These are phyloP conservation scores for Wallacemonas collosoma DNA, from an alignment of 208 protist species.

Conservation along the genomic window DNA sequence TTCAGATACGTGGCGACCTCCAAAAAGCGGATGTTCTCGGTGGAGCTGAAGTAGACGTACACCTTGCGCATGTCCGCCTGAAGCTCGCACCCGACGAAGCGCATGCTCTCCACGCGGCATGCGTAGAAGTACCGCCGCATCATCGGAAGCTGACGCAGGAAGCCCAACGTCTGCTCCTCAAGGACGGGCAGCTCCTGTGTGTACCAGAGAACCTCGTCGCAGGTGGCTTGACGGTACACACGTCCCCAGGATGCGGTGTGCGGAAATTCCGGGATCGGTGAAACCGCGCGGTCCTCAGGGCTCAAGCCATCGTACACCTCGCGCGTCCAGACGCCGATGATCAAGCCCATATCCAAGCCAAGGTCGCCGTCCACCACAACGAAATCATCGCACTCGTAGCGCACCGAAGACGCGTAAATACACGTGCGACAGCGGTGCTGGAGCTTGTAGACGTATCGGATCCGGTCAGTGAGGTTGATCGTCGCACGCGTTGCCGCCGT, in stretches of 20 bases:
- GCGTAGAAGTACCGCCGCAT: constrained; percentile 36
- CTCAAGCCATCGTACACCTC: constrained; percentile 38
- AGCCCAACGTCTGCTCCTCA: constrained; percentile 36
- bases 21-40: constrained; percentile 52
- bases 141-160: constrained; percentile 28
- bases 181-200: constrained; percentile 24
- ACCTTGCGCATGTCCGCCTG: constrained; percentile 82
- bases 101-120: constrained; percentile 66
- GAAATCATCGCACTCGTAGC: constrained; percentile 36
- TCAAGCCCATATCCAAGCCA: constrained; percentile 71
- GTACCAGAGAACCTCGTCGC: constrained; percentile 23
- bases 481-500: constrained; percentile 6
- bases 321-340: constrained; percentile 30
- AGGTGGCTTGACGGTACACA: constrained; percentile 34
- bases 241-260: constrained; percentile 24
- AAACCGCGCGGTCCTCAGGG: constrained; percentile 16
- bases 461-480: neutral
- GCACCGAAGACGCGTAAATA: constrained; percentile 26
- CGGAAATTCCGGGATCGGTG: constrained; percentile 27
- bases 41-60: constrained; percentile 69
- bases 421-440: constrained; percentile 51
- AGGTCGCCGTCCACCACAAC: constrained; percentile 81
- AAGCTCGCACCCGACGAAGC: constrained; percentile 72
- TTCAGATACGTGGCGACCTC: constrained; percentile 75
- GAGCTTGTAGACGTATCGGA: constrained; percentile 49